A percentile compares a stretch with the other conserved stretches of the same genome.
Conservation (phyloP, 352 stramenopile genomes). For the Aphanomyces stellatus region DNA sequence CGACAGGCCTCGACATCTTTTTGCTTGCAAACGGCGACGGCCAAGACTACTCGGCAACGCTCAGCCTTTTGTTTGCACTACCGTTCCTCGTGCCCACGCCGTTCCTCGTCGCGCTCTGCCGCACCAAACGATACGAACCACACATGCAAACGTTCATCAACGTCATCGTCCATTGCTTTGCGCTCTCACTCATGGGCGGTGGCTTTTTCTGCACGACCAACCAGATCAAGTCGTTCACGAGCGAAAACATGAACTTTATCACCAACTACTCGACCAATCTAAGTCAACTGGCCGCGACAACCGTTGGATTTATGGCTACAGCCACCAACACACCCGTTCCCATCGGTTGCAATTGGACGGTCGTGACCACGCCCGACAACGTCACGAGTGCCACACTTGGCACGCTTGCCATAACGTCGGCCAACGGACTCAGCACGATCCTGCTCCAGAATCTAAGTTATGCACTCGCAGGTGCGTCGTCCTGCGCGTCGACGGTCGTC, state of each 20-base stretch:
- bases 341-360: background rate
- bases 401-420: background rate
- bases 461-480: background rate
- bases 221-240: background rate
- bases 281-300: background rate
- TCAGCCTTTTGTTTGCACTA: conserved; percentile 39
- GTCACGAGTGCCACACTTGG: background rate
- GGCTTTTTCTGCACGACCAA: conserved; percentile 33
- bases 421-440: background rate
- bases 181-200: conserved; percentile 33
- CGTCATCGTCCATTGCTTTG: conserved; percentile 62
- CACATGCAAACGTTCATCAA: conserved; percentile 55
- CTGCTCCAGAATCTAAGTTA: background rate
- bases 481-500: background rate
- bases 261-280: background rate
- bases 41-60: conserved; percentile 23
- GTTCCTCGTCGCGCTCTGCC: conserved; percentile 40
- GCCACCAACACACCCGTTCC: background rate
- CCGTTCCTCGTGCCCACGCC: conserved; percentile 56
- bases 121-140: conserved; percentile 40
- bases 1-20: conserved; percentile 30
- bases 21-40: conserved; percentile 29
- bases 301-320: background rate
- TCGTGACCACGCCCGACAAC: background rate
- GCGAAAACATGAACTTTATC: background rate